A percentile compares a stretch with the other conserved stretches of the same genome.
These are phyloP conservation scores for Phytophthora sansomeana DNA, from an alignment of 352 stramenopile species.

Conservation along the genomic window DNA sequence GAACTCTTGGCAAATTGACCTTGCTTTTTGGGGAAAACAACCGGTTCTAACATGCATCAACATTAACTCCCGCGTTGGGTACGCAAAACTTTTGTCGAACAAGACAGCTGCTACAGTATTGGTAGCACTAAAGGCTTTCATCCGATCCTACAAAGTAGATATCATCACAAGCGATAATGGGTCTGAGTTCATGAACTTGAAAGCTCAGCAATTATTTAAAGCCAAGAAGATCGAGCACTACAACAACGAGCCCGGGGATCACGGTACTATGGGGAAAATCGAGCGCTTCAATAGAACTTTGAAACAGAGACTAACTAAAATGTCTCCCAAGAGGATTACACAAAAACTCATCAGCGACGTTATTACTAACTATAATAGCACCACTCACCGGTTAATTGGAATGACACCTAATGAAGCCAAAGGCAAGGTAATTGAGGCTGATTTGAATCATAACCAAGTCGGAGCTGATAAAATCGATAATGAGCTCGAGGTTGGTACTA, in stretches of 20 bases:
- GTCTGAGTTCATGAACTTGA: constrained; percentile 38
- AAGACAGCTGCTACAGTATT: constrained; percentile 37
- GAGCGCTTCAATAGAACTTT: background rate
- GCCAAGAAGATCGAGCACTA: background rate
- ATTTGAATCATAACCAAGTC: constrained; percentile 33
- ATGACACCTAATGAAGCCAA: too few relatives aligned
- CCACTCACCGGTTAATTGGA: constrained; percentile 28
- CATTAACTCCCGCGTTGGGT: constrained; percentile 44
- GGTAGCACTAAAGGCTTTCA: constrained; percentile 34
- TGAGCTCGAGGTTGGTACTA: constrained; percentile 7
- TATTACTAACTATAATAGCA: constrained; percentile 47
- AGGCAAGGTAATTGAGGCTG: constrained; percentile 29
- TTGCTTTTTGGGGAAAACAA: constrained; percentile 33
- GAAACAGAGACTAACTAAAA: constrained; percentile 42
- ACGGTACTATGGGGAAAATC: background rate
- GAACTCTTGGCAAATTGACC: constrained; percentile 30
- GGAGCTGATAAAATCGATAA: constrained; percentile 13
- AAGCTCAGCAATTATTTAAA: background rate
- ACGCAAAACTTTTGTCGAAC: constrained; percentile 42
- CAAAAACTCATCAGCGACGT: constrained; percentile 30
- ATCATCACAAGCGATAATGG: constrained; percentile 45
- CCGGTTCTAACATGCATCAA: constrained; percentile 38
- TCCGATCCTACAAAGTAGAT: constrained; percentile 29
- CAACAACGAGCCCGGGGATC: background rate
- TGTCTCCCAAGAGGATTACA: constrained; percentile 22